Evolutionary conservation across 768 basidiomycete species (phyloP).

Genomic region (Tricholoma hemisulphureum): DNA sequence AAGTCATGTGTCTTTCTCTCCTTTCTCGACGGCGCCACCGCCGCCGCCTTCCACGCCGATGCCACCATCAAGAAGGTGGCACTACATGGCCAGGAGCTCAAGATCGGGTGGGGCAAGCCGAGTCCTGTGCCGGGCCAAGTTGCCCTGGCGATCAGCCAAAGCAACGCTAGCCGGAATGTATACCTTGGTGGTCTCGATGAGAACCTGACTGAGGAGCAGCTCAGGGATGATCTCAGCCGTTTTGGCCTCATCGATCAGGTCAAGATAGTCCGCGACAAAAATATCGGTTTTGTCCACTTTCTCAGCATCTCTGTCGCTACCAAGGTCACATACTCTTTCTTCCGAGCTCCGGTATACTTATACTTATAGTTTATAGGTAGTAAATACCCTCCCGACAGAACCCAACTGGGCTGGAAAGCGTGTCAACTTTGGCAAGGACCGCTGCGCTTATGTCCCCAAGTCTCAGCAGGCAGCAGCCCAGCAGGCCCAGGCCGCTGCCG

Average conservation of each 20-base stretch:
- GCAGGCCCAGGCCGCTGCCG: conserved; percentile 84
- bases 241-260: conserved; percentile 99
- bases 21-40: conserved; percentile 90
- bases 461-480: conserved; percentile 88
- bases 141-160: conserved; percentile 83
- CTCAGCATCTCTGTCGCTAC: conserved; percentile 91
- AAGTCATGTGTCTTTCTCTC: conserved; percentile 98
- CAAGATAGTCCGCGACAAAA: conserved; percentile 99
- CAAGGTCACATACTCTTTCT: conserved; percentile 58
- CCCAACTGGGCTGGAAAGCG: conserved; percentile 93
- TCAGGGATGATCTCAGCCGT: conserved; percentile 86
- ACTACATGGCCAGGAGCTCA: conserved; percentile 93
- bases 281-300: conserved; percentile 99
- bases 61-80: conserved; percentile 92
- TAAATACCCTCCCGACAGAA: conserved; percentile 88
- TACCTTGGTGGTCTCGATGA: conserved; percentile 95
- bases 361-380: conserved; percentile 57
- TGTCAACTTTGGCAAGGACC: conserved; percentile 98
- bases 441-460: conserved; percentile 96
- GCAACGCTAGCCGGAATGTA: conserved; percentile 93
- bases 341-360: conserved; percentile 1
- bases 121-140: conserved; percentile 85
- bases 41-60: conserved; percentile 96
- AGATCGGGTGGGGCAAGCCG: conserved; percentile 98
- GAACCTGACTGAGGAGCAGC: conserved; percentile 83